Base-by-base conservation (phyloP, 352 stramenopile genomes). In the Phytophthora constricta region DNA sequence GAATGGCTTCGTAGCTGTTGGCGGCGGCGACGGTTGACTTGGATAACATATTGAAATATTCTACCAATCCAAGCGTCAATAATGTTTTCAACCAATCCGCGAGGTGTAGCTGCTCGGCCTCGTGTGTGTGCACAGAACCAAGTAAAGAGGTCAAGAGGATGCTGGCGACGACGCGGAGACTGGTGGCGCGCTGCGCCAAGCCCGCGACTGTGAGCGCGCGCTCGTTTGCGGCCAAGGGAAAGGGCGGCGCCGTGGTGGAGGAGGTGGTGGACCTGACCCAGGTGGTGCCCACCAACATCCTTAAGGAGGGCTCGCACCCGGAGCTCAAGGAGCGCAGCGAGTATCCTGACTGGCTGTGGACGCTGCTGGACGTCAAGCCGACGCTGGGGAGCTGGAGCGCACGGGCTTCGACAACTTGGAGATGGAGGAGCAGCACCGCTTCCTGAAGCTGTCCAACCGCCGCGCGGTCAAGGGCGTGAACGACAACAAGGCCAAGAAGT, bases 321-420 rank as follows among this genome's bases (percentile, higher is more conserved):
- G 82, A 91, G 70, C 74, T 96, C 26, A 92, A 93, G 77, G 80
- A 92, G 46, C 82, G 77, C 56, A 65, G 70, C n/a, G 84, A 92
- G 66, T 96, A 96, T 77, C 87, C 87, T 1, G 76, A 84, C 53
- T 96, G 87, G 87, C 80, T 96, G 45, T 96, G 89, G 66, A 90
- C 72, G 68, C 77, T 96, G 56, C 68, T 94, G 51, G 86, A 96
- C 47, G 68, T 65, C 42, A 82, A 93, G 68, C 74, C 80, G 34
- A 91, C 87, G 47, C 73, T 94, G 31, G 86, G 85, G 87, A 94
- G 63, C 65, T 96, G 58, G 86, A 93, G 61, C 87, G 87, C 61
- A 68, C 73, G 54, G 87, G 87, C 22, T 96, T 94, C 64, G 86
- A 94, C 62, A 93, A 84, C 60, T 69, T 96, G 13, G 65, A 84